A percentile compares a stretch with the other conserved stretches of the same genome.
Conservation (phyloP, 139 green algal genomes). For the Nannochloris sp. region DNA sequence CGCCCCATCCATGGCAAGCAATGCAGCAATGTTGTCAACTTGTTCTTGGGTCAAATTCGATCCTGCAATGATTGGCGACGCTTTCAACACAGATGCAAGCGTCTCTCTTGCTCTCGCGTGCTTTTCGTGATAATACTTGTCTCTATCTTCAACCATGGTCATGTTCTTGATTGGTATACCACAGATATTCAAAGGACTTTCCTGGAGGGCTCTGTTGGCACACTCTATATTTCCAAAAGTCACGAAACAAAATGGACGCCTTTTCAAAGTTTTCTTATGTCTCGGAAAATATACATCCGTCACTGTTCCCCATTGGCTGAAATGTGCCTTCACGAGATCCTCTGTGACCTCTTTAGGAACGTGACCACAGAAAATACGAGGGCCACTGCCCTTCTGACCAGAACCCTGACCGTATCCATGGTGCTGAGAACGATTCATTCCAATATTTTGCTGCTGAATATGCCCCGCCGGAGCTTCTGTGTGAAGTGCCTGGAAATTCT, state of each 20-base stretch:
- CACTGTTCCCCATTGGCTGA: constrained; percentile 26
- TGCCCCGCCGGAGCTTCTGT: too few relatives aligned
- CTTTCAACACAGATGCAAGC: constrained; percentile 10
- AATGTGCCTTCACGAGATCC: constrained; percentile 28
- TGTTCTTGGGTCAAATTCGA: constrained; percentile 10
- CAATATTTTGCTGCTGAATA: too few relatives aligned
- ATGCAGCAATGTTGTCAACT: constrained; percentile 23
- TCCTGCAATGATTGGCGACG: background rate
- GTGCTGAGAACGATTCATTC: too few relatives aligned
- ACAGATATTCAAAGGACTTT: constrained; percentile 25
- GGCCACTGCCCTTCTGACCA: constrained; percentile 20
- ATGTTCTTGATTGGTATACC: constrained; percentile 30
- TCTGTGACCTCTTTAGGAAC: constrained; percentile 39
- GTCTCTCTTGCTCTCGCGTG: constrained; percentile 18
- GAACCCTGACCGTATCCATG: background rate
- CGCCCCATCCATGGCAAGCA: constrained; percentile 30
- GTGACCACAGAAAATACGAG: constrained; percentile 32
- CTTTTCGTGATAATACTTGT: constrained; percentile 33
- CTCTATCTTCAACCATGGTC: constrained; percentile 33
- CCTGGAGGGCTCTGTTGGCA: constrained; percentile 14
- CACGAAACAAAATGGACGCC: constrained; percentile 36
- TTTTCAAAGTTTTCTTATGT: constrained; percentile 33
- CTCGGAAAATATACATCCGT: constrained; percentile 37
- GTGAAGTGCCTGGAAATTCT: too few relatives aligned
- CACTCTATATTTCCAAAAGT: constrained; percentile 21